Conservation (phyloP, 805 yeast genomes). For the Lipomyces lipofer region DNA sequence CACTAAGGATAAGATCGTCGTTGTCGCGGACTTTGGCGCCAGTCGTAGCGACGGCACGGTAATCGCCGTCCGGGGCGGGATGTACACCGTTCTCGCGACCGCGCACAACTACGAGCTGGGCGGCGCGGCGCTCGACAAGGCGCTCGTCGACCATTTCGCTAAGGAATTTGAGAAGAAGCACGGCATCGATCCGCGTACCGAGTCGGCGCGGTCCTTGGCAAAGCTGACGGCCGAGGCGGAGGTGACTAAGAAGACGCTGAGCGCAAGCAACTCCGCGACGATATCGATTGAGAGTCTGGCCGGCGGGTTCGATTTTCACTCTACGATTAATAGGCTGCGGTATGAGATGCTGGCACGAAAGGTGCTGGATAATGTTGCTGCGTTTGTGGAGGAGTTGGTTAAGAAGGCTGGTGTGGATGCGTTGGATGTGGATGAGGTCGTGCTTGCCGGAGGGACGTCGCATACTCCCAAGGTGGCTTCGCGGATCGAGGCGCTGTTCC, state of each 20-base stretch:
- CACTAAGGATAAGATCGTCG: constrained; percentile 69
- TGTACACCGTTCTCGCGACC: constrained; percentile 83
- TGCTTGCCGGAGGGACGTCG: constrained; percentile 91
- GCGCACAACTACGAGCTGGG: constrained; percentile 80
- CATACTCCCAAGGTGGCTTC: constrained; percentile 87
- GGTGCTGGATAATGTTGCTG: constrained; percentile 71
- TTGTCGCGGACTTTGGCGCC: constrained; percentile 97
- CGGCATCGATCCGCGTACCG: constrained; percentile 75
- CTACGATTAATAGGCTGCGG: constrained; percentile 90
- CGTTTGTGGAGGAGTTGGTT: constrained; percentile 72
- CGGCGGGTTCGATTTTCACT: constrained; percentile 90
- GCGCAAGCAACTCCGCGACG: constrained; percentile 83
- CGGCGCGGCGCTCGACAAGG: constrained; percentile 81
- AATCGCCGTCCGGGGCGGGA: constrained; percentile 89
- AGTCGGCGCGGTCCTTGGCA: constrained; percentile 75
- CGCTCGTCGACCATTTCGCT: constrained; percentile 79
- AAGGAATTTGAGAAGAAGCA: constrained; percentile 91
- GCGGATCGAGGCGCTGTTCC: constrained; percentile 72
- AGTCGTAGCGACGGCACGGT: constrained; percentile 94
- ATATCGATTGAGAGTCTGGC: constrained; percentile 94
- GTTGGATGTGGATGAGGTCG: constrained; percentile 84
- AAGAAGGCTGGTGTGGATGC: constrained; percentile 80
- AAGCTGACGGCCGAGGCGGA: constrained; percentile 83
- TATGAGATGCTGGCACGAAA: constrained; percentile 83
- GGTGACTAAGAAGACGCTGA: constrained; percentile 83